phyloP scores from a whole-genome alignment of 169 alveolate genomes.

The Plasmodium ovale region DNA sequence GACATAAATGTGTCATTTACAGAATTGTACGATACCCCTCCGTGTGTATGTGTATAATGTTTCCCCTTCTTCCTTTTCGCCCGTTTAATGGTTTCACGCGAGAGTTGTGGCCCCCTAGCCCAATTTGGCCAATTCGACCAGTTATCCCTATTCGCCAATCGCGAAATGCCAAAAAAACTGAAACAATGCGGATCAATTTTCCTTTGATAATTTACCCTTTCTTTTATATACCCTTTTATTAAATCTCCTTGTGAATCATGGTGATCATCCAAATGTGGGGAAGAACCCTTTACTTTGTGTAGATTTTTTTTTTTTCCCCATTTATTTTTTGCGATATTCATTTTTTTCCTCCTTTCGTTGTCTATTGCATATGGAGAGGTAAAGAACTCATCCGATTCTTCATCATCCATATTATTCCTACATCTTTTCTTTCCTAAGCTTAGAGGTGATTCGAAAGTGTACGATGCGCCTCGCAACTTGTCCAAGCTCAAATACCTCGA shows the following conservation, averaged over 20 bases:
- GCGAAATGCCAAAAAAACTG: constrained; percentile 3
- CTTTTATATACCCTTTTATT: constrained; percentile 38
- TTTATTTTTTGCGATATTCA: background rate
- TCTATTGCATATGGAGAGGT: constrained; percentile 40
- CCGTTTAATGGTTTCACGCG: background rate
- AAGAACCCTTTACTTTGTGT: constrained; percentile 73
- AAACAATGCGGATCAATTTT: constrained; percentile 32
- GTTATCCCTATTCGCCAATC: constrained; percentile 5
- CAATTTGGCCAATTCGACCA: too few relatives aligned
- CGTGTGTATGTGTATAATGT: background rate
- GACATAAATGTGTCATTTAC: constrained; percentile 6
- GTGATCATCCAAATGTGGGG: constrained; percentile 13
- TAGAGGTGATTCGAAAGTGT: constrained; percentile 44
- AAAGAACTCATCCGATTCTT: constrained; percentile 30
- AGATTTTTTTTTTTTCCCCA: background rate
- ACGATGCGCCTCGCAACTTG: background rate
- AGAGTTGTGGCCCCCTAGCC: too few relatives aligned
- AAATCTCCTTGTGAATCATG: constrained; percentile 9
- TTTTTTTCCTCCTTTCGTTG: background rate
- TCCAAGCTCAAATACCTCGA: constrained; percentile 33
- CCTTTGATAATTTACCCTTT: constrained; percentile 35
- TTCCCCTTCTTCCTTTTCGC: background rate
- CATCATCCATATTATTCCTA: background rate
- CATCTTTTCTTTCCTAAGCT: constrained; percentile 7
- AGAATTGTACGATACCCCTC: constrained; percentile 37